phyloP scores from a whole-genome alignment of 805 yeast genomes.

The Nakazawaea anatomiae region DNA sequence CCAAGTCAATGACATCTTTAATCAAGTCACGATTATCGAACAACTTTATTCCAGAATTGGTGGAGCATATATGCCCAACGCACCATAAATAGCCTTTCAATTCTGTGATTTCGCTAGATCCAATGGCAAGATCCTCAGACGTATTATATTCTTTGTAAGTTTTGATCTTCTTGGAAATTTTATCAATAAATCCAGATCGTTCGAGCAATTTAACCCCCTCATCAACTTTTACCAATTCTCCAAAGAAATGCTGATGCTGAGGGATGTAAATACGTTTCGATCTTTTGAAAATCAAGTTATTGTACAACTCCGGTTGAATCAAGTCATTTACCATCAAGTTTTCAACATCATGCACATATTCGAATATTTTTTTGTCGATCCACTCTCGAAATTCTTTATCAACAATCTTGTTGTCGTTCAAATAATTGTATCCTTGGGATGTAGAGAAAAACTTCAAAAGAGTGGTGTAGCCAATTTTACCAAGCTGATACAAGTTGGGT shows the following conservation, averaged over 20 bases:
- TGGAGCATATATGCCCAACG: constrained; percentile 74
- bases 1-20: constrained; percentile 47
- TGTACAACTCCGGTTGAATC: constrained; percentile 10
- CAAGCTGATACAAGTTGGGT: constrained; percentile 45
- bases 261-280: neutral
- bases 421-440: constrained; percentile 62
- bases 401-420: constrained; percentile 54
- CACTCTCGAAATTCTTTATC: constrained; percentile 63
- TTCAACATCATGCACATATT: constrained; percentile 46
- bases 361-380: constrained; percentile 42
- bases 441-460: constrained; percentile 60
- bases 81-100: constrained; percentile 84
- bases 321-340: constrained; percentile 22
- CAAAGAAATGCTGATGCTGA: constrained; percentile 68
- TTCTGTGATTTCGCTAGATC: constrained; percentile 31
- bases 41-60: constrained; percentile 59
- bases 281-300: constrained; percentile 5
- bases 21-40: constrained; percentile 43
- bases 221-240: constrained; percentile 71
- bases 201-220: constrained; percentile 68
- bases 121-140: constrained; percentile 17
- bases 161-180: constrained; percentile 1
- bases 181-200: constrained; percentile 36
- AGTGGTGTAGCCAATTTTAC: constrained; percentile 34
- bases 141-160: constrained; percentile 16